Evolutionary conservation across 768 basidiomycete species (phyloP), one percentile per base, ranked within the genome.

Genomic region (Obba rivulosa): DNA sequence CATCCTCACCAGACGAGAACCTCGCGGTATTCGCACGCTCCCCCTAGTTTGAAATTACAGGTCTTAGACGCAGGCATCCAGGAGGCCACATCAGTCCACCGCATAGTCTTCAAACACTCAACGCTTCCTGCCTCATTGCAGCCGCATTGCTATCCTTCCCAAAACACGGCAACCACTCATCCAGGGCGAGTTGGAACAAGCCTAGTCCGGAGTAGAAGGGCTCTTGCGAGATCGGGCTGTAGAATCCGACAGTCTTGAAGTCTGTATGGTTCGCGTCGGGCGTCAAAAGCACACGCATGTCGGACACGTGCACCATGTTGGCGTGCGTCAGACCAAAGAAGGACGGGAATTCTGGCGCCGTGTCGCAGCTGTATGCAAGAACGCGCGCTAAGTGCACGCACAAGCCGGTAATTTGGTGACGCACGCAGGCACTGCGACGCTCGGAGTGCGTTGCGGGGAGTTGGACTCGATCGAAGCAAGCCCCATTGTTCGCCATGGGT

Each of bases 401-500:
- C 21, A 25, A 17, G 7, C 2, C 11, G 38, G 1, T 5, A 16
- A 31, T 2, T 17, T 17, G 13, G 14, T 20, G 9, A 51, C 68
- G 55, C 58, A 74, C 72, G 57, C 38, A 16, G 76, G 76, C 14
- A 77, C 60, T 7, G 58, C 53, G 2, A 58, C 60, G 0, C 67
- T 68, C 14, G 74, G 68, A 25, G 59, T 61, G 4, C 76, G 67
- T 16, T 68, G 64, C 11, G 76, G 76, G 7, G 75, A 63, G 49
- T 75, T 72, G 5, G 64, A 48, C 52, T 77, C 76, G 28, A 75
- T 75, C 3, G 75, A 76, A 3, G 72, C 73, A 2, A 77, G 62
- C 1, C 75, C 71, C 73, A 76, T 70, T 4, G 75, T 77, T 24
- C 75, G 60, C 76, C 76, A 77, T 3, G 75, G 76, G 51, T 77